These are phyloP conservation scores for Piper longum DNA, from an alignment of 164 flowering plant species.

Conservation along the genomic window DNA sequence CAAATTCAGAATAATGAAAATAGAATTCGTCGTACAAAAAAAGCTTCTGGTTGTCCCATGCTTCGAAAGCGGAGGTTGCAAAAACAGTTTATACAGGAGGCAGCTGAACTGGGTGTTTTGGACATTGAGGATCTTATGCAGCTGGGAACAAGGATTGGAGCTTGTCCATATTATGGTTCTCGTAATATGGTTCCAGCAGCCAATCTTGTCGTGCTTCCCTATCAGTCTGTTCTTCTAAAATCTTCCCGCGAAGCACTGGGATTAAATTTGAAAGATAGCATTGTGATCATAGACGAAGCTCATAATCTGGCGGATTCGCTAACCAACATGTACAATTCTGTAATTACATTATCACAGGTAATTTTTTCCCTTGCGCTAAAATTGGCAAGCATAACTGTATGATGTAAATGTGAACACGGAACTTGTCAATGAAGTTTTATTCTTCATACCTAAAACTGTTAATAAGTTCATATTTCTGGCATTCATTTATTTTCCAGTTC, in stretches of 20 bases:
- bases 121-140: conserved; percentile 93
- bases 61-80: conserved; percentile 55
- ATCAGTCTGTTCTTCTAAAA: conserved; percentile 53
- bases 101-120: conserved; percentile 47
- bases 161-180: conserved; percentile 97
- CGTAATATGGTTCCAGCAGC: conserved; percentile 64
- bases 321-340: conserved; percentile 81
- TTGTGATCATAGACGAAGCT: conserved; percentile 95
- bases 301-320: conserved; percentile 96
- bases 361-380: background rate
- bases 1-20: conserved; percentile 46
- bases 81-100: conserved; percentile 40
- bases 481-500: conserved; percentile 35
- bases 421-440: background rate
- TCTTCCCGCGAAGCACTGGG: conserved; percentile 89
- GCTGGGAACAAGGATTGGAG: conserved; percentile 56
- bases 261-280: conserved; percentile 56
- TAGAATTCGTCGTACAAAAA: conserved; percentile 37
- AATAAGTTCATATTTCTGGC: background rate
- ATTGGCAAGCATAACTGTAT: background rate
- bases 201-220: conserved; percentile 87
- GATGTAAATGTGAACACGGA: background rate
- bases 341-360: conserved; percentile 69
- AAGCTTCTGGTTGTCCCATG: conserved; percentile 86
- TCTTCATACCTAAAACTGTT: background rate